These are phyloP conservation scores for Rhododendron ovatum DNA, from an alignment of 148 eudicot genomes.

Conservation along the genomic window DNA sequence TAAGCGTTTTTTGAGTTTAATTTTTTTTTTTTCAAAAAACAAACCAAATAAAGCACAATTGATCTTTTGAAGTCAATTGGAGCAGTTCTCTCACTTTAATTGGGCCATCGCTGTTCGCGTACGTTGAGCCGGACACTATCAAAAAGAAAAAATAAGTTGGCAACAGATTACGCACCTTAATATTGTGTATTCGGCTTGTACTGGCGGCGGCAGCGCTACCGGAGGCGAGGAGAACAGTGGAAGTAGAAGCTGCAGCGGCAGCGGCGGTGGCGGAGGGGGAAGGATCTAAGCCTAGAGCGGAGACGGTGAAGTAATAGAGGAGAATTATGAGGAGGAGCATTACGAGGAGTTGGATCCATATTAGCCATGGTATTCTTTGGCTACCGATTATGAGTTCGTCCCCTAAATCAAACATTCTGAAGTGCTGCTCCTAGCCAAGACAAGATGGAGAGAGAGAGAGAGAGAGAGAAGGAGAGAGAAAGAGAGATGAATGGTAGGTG, in stretches of 20 bases:
- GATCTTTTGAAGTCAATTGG: no score
- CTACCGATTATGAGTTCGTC: slow-evolving; percentile 37
- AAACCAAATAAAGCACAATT: no score
- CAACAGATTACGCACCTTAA: slow-evolving; percentile 1
- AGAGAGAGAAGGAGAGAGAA: background rate
- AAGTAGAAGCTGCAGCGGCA: background rate
- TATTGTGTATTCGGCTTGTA: background rate
- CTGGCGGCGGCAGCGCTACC: background rate
- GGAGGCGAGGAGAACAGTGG: background rate
- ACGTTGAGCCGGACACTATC: no score
- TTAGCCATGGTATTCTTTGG: slow-evolving; percentile 45
- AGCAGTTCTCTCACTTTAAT: no score
- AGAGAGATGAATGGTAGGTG: background rate
- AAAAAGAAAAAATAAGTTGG: background rate
- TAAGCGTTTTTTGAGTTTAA: no score
- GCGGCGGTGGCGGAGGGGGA: slow-evolving; percentile 7
- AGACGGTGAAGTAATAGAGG: slow-evolving; percentile 23
- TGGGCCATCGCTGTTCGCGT: no score
- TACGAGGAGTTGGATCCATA: slow-evolving; percentile 45
- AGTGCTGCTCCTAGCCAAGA: background rate
- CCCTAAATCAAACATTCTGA: slow-evolving; percentile 28
- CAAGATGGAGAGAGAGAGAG: background rate
- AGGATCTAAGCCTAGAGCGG: slow-evolving; percentile 15
- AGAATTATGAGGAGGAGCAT: slow-evolving; percentile 39
- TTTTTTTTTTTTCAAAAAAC: no score